Base-by-base conservation (phyloP, 306 rosid genomes). In the Oemleria cerasiformis region DNA sequence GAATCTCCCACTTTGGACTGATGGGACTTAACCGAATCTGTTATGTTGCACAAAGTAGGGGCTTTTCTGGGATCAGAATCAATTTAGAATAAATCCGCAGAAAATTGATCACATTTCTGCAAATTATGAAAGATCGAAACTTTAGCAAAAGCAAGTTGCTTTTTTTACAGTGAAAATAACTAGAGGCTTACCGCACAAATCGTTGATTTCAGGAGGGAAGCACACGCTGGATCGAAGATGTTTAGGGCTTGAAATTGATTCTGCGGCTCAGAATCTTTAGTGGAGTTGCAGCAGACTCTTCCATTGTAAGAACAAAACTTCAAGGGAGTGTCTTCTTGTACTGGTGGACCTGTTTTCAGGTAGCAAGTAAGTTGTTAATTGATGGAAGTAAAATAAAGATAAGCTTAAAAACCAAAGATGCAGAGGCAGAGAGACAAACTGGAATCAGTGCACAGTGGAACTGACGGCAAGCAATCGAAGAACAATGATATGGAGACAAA, bases 1-100 rank as follows among this genome's bases (percentile, higher is more conserved):
- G 65, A 53, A 49, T 17, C 47, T 59, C 63, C 72, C 10, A 19
- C 65, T 61, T 53, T 65, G 14, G 79, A 55, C 59, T 55, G 67
- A 12, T 41, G 65, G 34, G 76, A 43, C 62, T 48, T 82, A 59
- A 41, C 41, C 14, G 54, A 54, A 63, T 45, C 9, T 15, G 72
- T 71, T 57, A 70, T 44, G 65, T 73, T 67, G 75, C 83, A 75
- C 43, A 82, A 75, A 62, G 63, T 25, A 55, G 86, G 78, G 67
- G 71, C 62, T 17, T 49, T 51, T 55, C 71, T 59, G 45, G 66
- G 41, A 58, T 60, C 65, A 23, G 66, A 75, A 40, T 75, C 74
- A n/a, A 21, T n/a, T 56, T 64, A 40, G 38, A 65, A 66, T 40
- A 54, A 39, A 41, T 71, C 51, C 51, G 72, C 75, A 30, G 83